Conservation (phyloP, 139 green algal species). For the Coelastrella sp. region DNA sequence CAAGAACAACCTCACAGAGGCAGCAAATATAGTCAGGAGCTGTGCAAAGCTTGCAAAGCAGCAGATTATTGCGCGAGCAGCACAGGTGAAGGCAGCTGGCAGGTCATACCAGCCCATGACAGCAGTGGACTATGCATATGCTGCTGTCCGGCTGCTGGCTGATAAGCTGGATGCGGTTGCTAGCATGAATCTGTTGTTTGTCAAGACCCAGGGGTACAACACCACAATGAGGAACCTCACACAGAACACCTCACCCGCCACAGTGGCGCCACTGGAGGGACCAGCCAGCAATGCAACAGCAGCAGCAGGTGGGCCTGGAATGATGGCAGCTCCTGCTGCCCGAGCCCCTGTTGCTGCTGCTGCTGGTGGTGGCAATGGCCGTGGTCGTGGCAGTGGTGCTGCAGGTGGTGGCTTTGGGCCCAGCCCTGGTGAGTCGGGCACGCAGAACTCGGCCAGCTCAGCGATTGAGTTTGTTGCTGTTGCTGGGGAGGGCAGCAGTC, state of each 20-base stretch:
- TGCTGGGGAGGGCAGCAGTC: slow-evolving; percentile 34
- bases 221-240: slow-evolving; percentile 38
- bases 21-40: slow-evolving; percentile 19
- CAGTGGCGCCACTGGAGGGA: background rate
- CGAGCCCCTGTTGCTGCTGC: background rate
- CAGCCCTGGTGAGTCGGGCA: slow-evolving; percentile 32
- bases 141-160: slow-evolving; percentile 39
- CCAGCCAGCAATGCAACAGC: background rate
- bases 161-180: slow-evolving; percentile 41
- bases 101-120: background rate
- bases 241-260: slow-evolving; percentile 26
- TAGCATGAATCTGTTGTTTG: slow-evolving; percentile 41
- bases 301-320: background rate
- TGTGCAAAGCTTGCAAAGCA: slow-evolving; percentile 39
- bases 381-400: background rate
- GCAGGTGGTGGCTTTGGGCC: background rate
- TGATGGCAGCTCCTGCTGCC: slow-evolving; percentile 18
- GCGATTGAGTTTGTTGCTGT: slow-evolving; percentile 32
- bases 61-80: slow-evolving; percentile 13
- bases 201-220: slow-evolving; percentile 44
- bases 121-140: slow-evolving; percentile 20
- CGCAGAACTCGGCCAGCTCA: slow-evolving; percentile 44
- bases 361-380: background rate
- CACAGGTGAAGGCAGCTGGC: slow-evolving; percentile 11
- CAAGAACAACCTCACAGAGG: slow-evolving; percentile 42